phyloP scores from a whole-genome alignment of 1,139 yeast genomes.

The Candida pseudoviswanathii region DNA sequence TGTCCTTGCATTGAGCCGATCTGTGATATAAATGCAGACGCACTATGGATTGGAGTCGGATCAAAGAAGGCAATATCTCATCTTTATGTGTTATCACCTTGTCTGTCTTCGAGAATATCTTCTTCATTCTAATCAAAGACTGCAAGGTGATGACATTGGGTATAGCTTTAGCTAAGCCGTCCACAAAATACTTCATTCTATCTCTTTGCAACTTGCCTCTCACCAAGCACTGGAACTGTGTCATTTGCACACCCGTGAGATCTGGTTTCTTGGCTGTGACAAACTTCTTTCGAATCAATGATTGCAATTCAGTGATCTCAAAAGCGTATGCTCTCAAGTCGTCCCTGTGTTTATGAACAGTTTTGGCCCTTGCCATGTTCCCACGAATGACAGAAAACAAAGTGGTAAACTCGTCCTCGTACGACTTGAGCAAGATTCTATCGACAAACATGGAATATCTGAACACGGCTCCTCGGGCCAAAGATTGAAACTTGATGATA shows the following conservation, averaged over 20 bases:
- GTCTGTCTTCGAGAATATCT: conserved; percentile 24
- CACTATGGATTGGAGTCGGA: conserved; percentile 36
- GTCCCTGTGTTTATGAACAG: conserved; percentile 44
- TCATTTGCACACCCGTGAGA: conserved; percentile 15
- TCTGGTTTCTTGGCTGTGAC: conserved; percentile 19
- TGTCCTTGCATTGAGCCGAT: conserved; percentile 18
- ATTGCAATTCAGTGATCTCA: conserved; percentile 39
- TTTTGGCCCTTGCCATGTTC: conserved; percentile 31
- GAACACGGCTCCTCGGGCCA: conserved; percentile 65
- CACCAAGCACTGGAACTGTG: conserved; percentile 27
- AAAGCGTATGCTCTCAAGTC: conserved; percentile 29
- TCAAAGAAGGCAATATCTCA: conserved; percentile 26
- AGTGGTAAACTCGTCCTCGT: conserved; percentile 45
- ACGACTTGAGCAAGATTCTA: conserved; percentile 58
- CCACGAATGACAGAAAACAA: conserved; percentile 47
- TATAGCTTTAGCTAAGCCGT: conserved; percentile 14
- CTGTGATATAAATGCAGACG: conserved; percentile 31
- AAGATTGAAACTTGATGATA: conserved; percentile 55
- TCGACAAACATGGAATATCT: conserved; percentile 66
- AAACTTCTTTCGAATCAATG: conserved; percentile 33
- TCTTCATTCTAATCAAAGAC: conserved; percentile 29
- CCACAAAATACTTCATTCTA: conserved; percentile 10
- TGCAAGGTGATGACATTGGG: conserved; percentile 27
- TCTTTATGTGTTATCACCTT: conserved; percentile 26
- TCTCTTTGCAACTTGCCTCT: conserved; percentile 30